Percentiles rank a stretch among this genome's conserved stretches.
phyloP scores from a whole-genome alignment of 140 eudicot genomes.

The Oenanthe javanica region DNA sequence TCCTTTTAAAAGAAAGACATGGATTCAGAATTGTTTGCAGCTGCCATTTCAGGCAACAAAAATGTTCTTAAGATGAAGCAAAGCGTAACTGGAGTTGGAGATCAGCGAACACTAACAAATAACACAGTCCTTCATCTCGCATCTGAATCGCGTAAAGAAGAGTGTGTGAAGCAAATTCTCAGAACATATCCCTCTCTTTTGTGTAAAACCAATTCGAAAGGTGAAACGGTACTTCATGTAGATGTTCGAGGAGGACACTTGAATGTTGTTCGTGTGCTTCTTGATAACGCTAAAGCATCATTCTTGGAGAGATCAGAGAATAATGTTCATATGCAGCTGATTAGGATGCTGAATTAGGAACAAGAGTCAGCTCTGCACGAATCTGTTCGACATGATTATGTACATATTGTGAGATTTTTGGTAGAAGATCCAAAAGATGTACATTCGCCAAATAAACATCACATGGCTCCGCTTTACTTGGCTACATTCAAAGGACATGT shows the following conservation, averaged over 20 bases:
- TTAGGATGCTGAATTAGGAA: background rate
- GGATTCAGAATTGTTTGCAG: slow-evolving; percentile 5
- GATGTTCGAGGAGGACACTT: background rate
- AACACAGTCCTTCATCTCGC: slow-evolving; percentile 7
- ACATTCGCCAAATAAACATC: background rate
- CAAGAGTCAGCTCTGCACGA: slow-evolving; percentile 20
- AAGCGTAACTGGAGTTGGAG: background rate
- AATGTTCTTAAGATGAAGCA: background rate
- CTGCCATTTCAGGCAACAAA: background rate
- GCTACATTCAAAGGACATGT: slow-evolving; percentile 7
- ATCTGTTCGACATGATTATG: background rate
- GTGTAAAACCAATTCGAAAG: background rate
- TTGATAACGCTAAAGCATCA: background rate
- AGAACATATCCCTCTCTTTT: background rate
- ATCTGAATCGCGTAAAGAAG: background rate
- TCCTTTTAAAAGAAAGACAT: background rate
- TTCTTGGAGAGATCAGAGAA: background rate
- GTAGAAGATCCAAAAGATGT: slow-evolving; percentile 1
- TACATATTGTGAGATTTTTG: slow-evolving; percentile 1
- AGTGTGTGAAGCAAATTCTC: background rate
- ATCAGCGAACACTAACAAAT: background rate
- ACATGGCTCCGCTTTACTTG: slow-evolving; percentile 13
- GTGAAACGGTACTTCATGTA: background rate
- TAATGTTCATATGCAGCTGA: background rate
- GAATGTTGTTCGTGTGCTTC: background rate